Evolutionary conservation across 2,329 filamentous ascomycete species (phyloP).

Genomic region (Orbilia blumenaviensis): DNA sequence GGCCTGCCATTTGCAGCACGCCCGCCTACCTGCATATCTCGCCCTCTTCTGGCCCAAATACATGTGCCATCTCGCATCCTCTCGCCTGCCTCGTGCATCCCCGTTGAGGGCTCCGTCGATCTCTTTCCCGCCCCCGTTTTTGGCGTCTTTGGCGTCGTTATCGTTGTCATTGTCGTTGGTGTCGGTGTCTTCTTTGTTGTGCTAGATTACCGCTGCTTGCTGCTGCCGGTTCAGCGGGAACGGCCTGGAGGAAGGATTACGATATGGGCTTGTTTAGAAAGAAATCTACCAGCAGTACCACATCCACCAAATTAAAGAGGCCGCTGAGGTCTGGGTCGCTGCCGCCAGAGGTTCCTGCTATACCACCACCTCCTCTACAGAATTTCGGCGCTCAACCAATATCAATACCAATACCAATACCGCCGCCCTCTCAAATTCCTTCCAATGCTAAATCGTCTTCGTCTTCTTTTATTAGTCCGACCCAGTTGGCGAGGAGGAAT

Average conservation of each 20-base stretch:
- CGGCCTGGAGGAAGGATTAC: neutral
- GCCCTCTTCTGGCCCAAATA: constrained; percentile 5
- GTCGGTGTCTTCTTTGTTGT: neutral
- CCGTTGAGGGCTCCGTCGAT: constrained; percentile 9
- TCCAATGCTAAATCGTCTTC: constrained; percentile 10
- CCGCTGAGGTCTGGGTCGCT: constrained; percentile 27
- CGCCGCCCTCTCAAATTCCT: too few relatives aligned
- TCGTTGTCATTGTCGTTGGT: neutral
- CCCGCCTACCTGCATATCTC: constrained; percentile 26
- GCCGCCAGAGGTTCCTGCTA: constrained; percentile 40
- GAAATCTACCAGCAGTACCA: constrained; percentile 48
- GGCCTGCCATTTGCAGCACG: neutral
- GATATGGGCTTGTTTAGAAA: constrained; percentile 51
- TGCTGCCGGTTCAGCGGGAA: constrained; percentile 1
- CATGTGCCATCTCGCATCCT: constrained; percentile 13
- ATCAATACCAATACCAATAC: too few relatives aligned
- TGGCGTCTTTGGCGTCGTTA: neutral
- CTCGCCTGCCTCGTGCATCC: constrained; percentile 1
- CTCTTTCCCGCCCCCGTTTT: neutral
- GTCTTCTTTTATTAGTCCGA: constrained; percentile 20
- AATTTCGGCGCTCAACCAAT: neutral
- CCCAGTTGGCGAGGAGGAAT: neutral
- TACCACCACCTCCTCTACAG: constrained; percentile 33
- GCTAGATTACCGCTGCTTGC: neutral
- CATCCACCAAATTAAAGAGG: constrained; percentile 49